Base-by-base conservation (phyloP, 2,329 filamentous ascomycete genomes). In the Rosellinia necatrix region DNA sequence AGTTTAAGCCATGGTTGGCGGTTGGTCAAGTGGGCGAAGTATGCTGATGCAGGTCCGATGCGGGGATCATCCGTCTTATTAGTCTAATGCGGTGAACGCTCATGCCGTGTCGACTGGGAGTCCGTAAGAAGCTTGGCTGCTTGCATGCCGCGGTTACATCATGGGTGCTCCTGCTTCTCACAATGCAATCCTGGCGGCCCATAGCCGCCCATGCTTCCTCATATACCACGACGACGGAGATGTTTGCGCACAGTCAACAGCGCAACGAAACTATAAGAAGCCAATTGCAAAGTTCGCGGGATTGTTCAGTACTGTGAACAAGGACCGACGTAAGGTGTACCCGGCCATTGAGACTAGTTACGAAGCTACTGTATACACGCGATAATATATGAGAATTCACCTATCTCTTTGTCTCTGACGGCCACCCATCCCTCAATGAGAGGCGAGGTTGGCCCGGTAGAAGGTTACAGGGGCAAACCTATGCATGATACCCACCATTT, bases 81-180 rank as follows among this genome's bases (percentile, higher is more conserved):
- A 48, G 32, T 38, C 37, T 34, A 50, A 24, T 10, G 27, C 13
- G 12, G 52, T 29, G 52, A 32, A 49, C 51, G 30, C 24, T 17
- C 21, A 54, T 52, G 42, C 27, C 40, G 37, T 12, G n/a, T 34
- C 13, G 15, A 49, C 5, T 19, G 15, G 44, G 19, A 35, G 43
- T 34, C 30, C 46, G 40, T 41, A 53, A 46, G 38, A 49, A 13
- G 13, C 27, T 17, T 22, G 27, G 29, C 37, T 17, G 34, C 22
- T 41, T 43, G 52, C 59, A 64, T 61, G 22, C 44, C 59, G 60
- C 54, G 24, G 17, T 22, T 46, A 38, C 48, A 40, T 25, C 34
- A 53, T 12, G 25, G 58, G 42, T 37, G 21, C 27, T 42, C 22
- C 42, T 22, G 8, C 13, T 51, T 51, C 19, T 17, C 24, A 38